These are phyloP conservation scores for Chaetomidium leptoderma DNA, from an alignment of 495 filamentous ascomycete species.

Conservation along the genomic window DNA sequence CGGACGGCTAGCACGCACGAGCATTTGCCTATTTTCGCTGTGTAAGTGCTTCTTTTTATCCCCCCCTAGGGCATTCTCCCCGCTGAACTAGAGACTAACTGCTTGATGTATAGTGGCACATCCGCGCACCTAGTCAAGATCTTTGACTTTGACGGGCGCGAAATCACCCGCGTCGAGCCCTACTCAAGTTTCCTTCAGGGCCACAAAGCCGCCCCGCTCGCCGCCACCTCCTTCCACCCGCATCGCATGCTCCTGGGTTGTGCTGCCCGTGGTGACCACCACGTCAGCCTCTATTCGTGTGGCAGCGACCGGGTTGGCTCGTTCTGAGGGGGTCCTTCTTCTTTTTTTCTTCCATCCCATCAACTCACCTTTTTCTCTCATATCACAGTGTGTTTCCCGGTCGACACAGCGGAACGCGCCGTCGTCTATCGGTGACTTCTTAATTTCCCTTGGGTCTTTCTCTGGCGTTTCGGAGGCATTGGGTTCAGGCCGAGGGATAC, in stretches of 20 bases:
- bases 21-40: slow-evolving; percentile 91
- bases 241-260: slow-evolving; percentile 89
- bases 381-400: neutral
- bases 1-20: slow-evolving; percentile 90
- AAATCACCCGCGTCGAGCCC: slow-evolving; percentile 77
- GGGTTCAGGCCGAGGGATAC: neutral
- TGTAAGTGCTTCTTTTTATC: slow-evolving; percentile 56
- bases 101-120: slow-evolving; percentile 58
- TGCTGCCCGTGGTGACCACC: slow-evolving; percentile 65
- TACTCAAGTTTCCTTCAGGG: slow-evolving; percentile 85
- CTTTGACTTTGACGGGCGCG: slow-evolving; percentile 77
- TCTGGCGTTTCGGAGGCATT: neutral
- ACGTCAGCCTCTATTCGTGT: slow-evolving; percentile 68
- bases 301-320: slow-evolving; percentile 26
- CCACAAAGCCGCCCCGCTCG: slow-evolving; percentile 66
- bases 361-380: neutral
- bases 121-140: slow-evolving; percentile 83
- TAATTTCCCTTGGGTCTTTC: neutral
- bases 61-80: neutral
- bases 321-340: slow-evolving; percentile 4
- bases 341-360: neutral
- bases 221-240: slow-evolving; percentile 90
- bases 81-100: slow-evolving; percentile 28
- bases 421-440: neutral
- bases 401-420: neutral